phyloP scores from a whole-genome alignment of 2,329 filamentous ascomycete species.

The Fusarium mundagurra region DNA sequence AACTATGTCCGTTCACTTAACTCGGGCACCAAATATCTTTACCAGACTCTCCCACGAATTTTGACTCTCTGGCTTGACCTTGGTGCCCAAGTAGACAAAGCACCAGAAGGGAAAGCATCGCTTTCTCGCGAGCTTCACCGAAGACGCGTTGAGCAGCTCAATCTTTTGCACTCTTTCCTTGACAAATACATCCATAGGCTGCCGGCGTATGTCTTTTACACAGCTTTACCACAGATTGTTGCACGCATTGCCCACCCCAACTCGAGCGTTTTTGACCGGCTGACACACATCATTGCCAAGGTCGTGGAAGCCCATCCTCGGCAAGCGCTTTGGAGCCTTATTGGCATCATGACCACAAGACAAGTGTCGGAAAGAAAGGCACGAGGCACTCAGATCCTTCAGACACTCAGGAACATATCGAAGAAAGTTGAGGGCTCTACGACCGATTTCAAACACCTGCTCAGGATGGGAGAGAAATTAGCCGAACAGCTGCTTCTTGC shows the following conservation, averaged over 20 bases:
- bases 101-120: slow-evolving; percentile 64
- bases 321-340: slow-evolving; percentile 89
- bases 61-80: slow-evolving; percentile 95
- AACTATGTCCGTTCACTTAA: slow-evolving; percentile 90
- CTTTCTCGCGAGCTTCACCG: slow-evolving; percentile 62
- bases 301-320: slow-evolving; percentile 89
- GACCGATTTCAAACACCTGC: slow-evolving; percentile 74
- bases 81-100: slow-evolving; percentile 76
- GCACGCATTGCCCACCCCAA: slow-evolving; percentile 95
- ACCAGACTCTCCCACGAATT: slow-evolving; percentile 91
- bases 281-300: slow-evolving; percentile 83
- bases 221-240: slow-evolving; percentile 88
- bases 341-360: slow-evolving; percentile 85
- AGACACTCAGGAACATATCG: slow-evolving; percentile 56
- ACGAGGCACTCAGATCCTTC: slow-evolving; percentile 63
- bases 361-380: slow-evolving; percentile 72
- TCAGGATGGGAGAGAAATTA: slow-evolving; percentile 82
- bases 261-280: slow-evolving; percentile 75
- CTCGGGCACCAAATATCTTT: slow-evolving; percentile 93
- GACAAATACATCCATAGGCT: slow-evolving; percentile 80
- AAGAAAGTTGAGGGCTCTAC: slow-evolving; percentile 62
- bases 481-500: slow-evolving; percentile 83
- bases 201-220: slow-evolving; percentile 82
- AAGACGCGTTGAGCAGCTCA: slow-evolving; percentile 72
- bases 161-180: slow-evolving; percentile 76